Evolutionary conservation across 208 protist species (phyloP).

Genomic region (Kentomonas sorsogonicus): DNA sequence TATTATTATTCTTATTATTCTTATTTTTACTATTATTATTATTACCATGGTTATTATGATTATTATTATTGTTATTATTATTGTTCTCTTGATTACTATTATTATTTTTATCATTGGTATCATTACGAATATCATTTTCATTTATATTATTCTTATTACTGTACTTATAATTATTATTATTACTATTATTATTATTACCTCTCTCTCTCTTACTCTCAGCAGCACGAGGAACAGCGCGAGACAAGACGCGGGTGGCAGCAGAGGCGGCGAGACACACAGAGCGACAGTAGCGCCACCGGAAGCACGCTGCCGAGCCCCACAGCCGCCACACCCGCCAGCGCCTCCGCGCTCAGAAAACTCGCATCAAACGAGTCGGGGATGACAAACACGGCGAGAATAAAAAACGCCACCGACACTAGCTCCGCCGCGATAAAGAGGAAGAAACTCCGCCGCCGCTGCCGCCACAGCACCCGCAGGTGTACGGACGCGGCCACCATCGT

Average conservation of each 20-base stretch:
- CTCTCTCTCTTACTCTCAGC: neutral
- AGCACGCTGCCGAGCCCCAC: conserved; percentile 72
- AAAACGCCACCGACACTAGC: conserved; percentile 84
- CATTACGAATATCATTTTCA: neutral
- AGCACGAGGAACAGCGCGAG: neutral
- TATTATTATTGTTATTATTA: too few species aligned
- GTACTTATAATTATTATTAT: neutral
- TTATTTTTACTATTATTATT: too few species aligned
- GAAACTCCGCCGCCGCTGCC: conserved; percentile 59
- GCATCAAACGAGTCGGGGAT: conserved; percentile 91
- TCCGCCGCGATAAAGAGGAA: conserved; percentile 86
- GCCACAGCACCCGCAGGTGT: conserved; percentile 84
- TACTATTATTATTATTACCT: neutral
- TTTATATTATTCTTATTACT: neutral
- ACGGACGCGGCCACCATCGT: conserved; percentile 93
- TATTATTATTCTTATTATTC: too few species aligned
- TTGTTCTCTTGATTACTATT: neutral
- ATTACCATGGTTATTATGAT: too few species aligned
- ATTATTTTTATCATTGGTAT: neutral
- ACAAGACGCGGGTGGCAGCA: conserved; percentile 23
- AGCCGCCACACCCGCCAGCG: conserved; percentile 85
- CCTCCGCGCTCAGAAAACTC: conserved; percentile 87
- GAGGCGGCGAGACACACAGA: conserved; percentile 43
- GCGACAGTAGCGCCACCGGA: conserved; percentile 43
- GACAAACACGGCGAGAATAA: conserved; percentile 89